Conservation (phyloP, 345 rosid species). For the Gossypium herbaceum region DNA sequence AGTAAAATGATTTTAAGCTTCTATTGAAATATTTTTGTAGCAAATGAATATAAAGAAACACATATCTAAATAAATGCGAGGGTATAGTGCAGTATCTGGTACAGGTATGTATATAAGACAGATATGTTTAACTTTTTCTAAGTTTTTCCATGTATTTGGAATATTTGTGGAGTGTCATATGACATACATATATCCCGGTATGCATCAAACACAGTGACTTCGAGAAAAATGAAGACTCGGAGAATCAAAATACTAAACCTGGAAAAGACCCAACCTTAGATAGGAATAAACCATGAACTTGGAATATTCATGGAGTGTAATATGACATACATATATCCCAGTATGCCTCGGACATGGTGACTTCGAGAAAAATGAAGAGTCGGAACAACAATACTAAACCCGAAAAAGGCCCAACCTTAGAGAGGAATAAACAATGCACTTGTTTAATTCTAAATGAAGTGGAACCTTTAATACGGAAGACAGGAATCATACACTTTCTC, state of each 20-base stretch:
- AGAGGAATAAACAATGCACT: not conserved
- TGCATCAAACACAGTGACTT: not conserved
- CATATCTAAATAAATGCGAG: too few species aligned
- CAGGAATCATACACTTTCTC: constrained; percentile 40
- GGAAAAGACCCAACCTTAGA: not conserved
- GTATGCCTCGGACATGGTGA: not conserved
- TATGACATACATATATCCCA: not conserved
- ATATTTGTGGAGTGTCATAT: not conserved
- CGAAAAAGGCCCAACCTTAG: too few species aligned
- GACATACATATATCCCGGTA: not conserved
- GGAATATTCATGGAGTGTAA: not conserved
- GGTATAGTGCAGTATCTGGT: too few species aligned
- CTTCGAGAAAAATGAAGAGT: not conserved
- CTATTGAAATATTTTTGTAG: not conserved
- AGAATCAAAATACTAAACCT: not conserved
- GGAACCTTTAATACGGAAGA: constrained; percentile 7
- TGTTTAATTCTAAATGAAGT: constrained; percentile 13
- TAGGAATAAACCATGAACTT: not conserved
- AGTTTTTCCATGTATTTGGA: too few species aligned
- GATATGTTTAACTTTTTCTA: too few species aligned
- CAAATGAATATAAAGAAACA: not conserved
- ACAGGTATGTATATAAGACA: not conserved
- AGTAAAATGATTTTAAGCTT: not conserved
- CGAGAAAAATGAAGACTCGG: not conserved
- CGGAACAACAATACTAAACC: not conserved